Evolutionary conservation across 108 stramenopile species (phyloP).

Genomic region (Cyclotella baltica): DNA sequence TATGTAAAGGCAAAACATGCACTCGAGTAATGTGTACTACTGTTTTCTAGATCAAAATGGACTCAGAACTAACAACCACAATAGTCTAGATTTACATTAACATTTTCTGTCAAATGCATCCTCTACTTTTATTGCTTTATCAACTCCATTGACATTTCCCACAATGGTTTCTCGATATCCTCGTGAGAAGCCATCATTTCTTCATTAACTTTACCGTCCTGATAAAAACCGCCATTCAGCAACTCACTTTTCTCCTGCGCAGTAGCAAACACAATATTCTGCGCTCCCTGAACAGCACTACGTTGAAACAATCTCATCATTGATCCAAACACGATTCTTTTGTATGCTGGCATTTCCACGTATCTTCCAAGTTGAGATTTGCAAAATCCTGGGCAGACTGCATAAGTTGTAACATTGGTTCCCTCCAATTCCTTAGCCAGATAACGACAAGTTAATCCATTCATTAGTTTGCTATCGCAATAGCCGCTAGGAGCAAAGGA

Average conservation of each 20-base stretch:
- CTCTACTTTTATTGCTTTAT: too few relatives aligned
- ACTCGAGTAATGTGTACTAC: too few relatives aligned
- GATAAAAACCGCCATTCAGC: conserved; percentile 49
- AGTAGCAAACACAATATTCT: conserved; percentile 47
- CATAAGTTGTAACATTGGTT: conserved; percentile 45
- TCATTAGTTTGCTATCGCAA: conserved; percentile 62
- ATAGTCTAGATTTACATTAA: too few relatives aligned
- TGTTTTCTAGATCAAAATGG: too few relatives aligned
- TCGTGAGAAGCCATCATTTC: conserved; percentile 21
- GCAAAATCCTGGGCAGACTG: conserved; percentile 57
- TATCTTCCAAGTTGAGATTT: conserved; percentile 37
- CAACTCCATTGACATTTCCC: conserved; percentile 54
- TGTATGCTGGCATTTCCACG: conserved; percentile 27
- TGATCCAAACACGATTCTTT: conserved; percentile 24
- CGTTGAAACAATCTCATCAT: conserved; percentile 52
- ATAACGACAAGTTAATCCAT: conserved; percentile 45
- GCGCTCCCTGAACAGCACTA: conserved; percentile 44
- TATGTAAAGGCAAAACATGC: too few relatives aligned
- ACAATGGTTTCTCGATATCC: conserved; percentile 44
- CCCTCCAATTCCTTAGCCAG: conserved; percentile 34
- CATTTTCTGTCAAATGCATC: too few relatives aligned
- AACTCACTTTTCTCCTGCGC: conserved; percentile 35
- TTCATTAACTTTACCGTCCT: conserved; percentile 50
- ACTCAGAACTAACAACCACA: too few relatives aligned
- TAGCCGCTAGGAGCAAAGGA: conserved; percentile 49